A percentile compares a stretch with the other conserved stretches of the same genome.
These are phyloP conservation scores for Claviceps africana DNA, from an alignment of 2,329 filamentous ascomycete species.

Conservation along the genomic window DNA sequence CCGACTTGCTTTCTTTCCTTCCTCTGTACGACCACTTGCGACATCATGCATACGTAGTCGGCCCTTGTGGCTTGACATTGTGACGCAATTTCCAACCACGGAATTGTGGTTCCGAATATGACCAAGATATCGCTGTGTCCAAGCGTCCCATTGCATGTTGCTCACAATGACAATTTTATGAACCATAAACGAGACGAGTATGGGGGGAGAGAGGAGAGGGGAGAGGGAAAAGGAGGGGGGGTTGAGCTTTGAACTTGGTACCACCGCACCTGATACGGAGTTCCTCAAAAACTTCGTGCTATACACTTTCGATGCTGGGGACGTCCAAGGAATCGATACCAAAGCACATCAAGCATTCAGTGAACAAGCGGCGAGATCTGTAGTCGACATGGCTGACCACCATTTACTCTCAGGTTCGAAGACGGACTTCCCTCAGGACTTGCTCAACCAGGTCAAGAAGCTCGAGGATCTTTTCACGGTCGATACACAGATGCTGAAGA, in stretches of 20 bases:
- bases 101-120: not conserved
- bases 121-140: not conserved
- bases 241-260: not conserved
- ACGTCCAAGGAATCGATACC: not conserved
- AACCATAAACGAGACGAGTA: not conserved
- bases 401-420: slow-evolving; percentile 53
- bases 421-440: slow-evolving; percentile 76
- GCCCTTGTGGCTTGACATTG: not conserved
- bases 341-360: not conserved
- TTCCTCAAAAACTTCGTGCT: not conserved
- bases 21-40: not conserved
- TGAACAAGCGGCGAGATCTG: not conserved
- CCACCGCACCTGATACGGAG: not conserved
- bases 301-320: not conserved
- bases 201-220: no score
- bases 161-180: not conserved
- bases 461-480: slow-evolving; percentile 79
- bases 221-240: no score
- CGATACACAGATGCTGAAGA: slow-evolving; percentile 65
- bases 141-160: not conserved
- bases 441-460: slow-evolving; percentile 64
- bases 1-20: not conserved
- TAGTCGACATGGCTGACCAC: slow-evolving; percentile 8
- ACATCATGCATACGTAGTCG: slow-evolving; percentile 1
- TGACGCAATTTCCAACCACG: not conserved